Evolutionary conservation across 768 basidiomycete species (phyloP), one percentile per base, ranked within the genome.

Genomic region (Piloderma croceum): DNA sequence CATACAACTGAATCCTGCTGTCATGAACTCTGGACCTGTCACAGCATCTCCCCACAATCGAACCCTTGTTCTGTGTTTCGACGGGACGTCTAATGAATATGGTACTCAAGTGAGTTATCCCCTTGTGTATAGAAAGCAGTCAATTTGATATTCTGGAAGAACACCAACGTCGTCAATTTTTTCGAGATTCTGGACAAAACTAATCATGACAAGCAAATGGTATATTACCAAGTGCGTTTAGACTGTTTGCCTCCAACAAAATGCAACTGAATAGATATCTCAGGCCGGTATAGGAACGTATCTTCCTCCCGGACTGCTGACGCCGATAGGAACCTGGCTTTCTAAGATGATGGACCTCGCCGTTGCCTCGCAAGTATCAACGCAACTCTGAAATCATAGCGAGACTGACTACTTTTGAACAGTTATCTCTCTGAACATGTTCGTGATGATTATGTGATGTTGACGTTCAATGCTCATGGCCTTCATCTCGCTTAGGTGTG

Each of bases 351-450:
- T 82, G 31, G 88, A 90, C 50, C 58, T 74, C 36, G 86, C 82
- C 0, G 60, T 87, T 44, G 88, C 87, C 17, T 87, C 83, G 84
- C 84, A 52, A 6, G 71, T 49, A 11, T 9, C 15, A 9, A 33
- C 21, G 17, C 25, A 34, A 18, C 23, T 18, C 17, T 11, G n/a
- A 31, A 22, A 24, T 7, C 20, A 15, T 25, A 21, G 43, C 38
- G 31, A 20, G 21, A 34, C 34, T 36, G 20, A n/a, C 19, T 37
- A n/a, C 21, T n/a, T n/a, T n/a, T 19, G 3, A 3, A 10, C 25
- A 83, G 82, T 76, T 87, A 81, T 51, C 64, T 88, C 32, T 77
- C 79, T 39, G 71, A 53, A 2, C 85, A 88, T 59, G 80, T 88
- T 17, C 74, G 79, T 60, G 80, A 74, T 7, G 88, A 87, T 1